A percentile compares a stretch with the other conserved stretches of the same genome.
Conservation (phyloP, 768 basidiomycete genomes). For the Tremella mesenterica region DNA sequence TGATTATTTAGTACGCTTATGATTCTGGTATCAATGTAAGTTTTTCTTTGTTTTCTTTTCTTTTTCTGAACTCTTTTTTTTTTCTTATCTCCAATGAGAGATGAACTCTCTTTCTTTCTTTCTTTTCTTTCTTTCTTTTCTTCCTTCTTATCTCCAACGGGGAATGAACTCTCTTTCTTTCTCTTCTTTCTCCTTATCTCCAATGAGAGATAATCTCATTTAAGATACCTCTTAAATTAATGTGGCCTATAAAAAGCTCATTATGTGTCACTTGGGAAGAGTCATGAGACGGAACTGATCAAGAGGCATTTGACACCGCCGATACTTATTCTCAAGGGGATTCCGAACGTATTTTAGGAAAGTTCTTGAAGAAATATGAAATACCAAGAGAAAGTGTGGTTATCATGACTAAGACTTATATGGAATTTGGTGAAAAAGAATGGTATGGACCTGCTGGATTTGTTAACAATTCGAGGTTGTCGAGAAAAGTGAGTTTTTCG, state of each 20-base stretch:
- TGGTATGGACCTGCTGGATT: slow-evolving; percentile 30
- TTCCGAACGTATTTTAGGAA: slow-evolving; percentile 54
- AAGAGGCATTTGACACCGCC: not conserved
- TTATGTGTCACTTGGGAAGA: not conserved
- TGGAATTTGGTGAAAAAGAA: slow-evolving; percentile 18
- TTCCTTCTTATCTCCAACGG: slow-evolving; percentile 33
- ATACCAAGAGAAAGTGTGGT: slow-evolving; percentile 67
- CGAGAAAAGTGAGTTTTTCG: slow-evolving; percentile 23
- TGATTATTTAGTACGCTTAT: slow-evolving; percentile 37
- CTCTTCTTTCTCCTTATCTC: not conserved
- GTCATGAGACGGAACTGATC: not conserved
- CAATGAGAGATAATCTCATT: not conserved
- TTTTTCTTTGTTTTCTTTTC: not conserved
- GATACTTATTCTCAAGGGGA: slow-evolving; percentile 28
- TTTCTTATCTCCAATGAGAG: not conserved
- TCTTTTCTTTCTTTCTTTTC: not conserved
- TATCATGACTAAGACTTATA: slow-evolving; percentile 63
- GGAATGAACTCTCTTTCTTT: slow-evolving; percentile 9
- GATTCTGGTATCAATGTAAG: slow-evolving; percentile 35
- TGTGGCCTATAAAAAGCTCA: not conserved
- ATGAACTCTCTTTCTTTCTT: not conserved
- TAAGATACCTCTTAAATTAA: not conserved
- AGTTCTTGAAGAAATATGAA: slow-evolving; percentile 60
- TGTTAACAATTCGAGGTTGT: slow-evolving; percentile 27
- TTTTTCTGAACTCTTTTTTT: not conserved